Base-by-base conservation (phyloP, 805 yeast species). In the Ogataea corticis region DNA sequence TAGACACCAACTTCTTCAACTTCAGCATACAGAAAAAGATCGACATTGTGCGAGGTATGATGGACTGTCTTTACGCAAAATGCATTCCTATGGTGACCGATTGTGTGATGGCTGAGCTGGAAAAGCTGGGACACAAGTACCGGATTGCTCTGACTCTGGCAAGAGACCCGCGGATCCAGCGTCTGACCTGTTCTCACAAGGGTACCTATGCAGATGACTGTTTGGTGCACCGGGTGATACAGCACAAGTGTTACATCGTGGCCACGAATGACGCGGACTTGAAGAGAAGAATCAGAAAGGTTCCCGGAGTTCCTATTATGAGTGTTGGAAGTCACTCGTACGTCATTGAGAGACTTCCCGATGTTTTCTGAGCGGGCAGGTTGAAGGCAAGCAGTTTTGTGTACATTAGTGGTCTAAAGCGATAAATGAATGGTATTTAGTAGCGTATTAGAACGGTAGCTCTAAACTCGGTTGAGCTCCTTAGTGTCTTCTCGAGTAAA, bases 171-270 rank as follows among this genome's bases (percentile, higher is more conserved):
- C 75, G 98, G 58, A 85, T 94, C 30, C 78, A 87, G 56, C 76
- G 97, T 49, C 73, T 94, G 39, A 87, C 83, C 34, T 94, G 99
- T 61, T 74, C 92, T 10, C 99, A 94, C 62, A 87, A 85, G 57
- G 99, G 99, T 25, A 92, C 97, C 0, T 94, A 94, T 72, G 99
- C 99, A 23, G 99, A 94, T 80, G 99, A 94, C 68, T 94, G 99
- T 67, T 65, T 94, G 7, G 98, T 94, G 14, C 83, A 86, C 63
- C 76, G 99, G 57, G 96, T 94, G 6, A 77, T 92, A 65, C 97
- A 92, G 61, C 98, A 94, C 70, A 94, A 94, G 65, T 94, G 99
- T 68, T 94, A 82, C 61, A 91, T 94, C 45, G 97, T 94, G 30
- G 99, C 99, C 39, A 92, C 98, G 1, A 94, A 92, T 64, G 99